Percentiles rank a stretch among this genome's conserved stretches.
Conservation (phyloP, 1,139 yeast genomes). For the Kluyveromyces marxianus region DNA sequence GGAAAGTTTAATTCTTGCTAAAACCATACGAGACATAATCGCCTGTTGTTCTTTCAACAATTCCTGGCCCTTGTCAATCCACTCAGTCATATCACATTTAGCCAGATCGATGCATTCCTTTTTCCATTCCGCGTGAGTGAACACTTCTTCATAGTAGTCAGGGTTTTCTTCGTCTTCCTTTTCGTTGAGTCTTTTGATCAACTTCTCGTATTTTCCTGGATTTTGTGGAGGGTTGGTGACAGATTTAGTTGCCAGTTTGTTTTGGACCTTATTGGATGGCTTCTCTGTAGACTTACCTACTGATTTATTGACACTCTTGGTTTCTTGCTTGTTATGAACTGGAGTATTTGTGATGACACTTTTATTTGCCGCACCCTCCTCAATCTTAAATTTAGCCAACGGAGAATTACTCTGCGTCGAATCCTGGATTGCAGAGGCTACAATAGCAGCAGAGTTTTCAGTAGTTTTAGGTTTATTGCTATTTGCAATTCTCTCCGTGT, state of each 20-base stretch:
- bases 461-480: background rate
- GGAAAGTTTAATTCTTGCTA: slow-evolving; percentile 35
- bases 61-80: slow-evolving; percentile 33
- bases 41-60: slow-evolving; percentile 29
- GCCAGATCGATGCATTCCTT: slow-evolving; percentile 26
- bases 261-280: background rate
- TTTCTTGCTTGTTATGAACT: background rate
- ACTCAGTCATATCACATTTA: slow-evolving; percentile 29
- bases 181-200: slow-evolving; percentile 5
- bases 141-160: slow-evolving; percentile 10
- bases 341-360: too few relatives aligned
- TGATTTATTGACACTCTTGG: background rate
- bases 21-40: slow-evolving; percentile 31
- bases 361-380: too few relatives aligned
- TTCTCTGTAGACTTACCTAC: background rate
- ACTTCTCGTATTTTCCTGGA: slow-evolving; percentile 10
- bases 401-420: too few relatives aligned
- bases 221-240: slow-evolving; percentile 1
- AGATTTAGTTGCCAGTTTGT: background rate
- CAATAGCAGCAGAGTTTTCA: too few relatives aligned
- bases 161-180: slow-evolving; percentile 3
- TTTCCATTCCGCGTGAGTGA: slow-evolving; percentile 12
- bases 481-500: background rate
- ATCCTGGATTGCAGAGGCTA: too few relatives aligned
- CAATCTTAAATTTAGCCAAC: too few relatives aligned